phyloP scores from a whole-genome alignment of 225 moss, liverwort and hornwort genomes.

The Anthoceros angustus region DNA sequence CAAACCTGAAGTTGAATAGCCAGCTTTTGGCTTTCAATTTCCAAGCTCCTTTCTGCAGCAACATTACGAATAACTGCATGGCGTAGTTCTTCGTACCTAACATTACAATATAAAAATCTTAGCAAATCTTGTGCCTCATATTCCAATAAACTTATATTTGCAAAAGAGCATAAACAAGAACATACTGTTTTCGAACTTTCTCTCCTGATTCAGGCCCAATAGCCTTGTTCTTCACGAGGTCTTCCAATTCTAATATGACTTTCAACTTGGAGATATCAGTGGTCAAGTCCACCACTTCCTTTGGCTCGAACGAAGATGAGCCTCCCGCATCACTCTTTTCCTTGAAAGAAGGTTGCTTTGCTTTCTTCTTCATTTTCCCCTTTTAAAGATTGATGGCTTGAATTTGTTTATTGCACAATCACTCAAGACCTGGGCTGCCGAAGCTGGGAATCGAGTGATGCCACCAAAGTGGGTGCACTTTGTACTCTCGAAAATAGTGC shows the following conservation, averaged over 20 bases:
- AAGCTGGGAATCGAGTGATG: no score
- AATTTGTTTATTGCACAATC: no score
- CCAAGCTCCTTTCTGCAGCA: constrained; percentile 26
- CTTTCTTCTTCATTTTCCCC: neutral
- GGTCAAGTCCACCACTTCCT: neutral
- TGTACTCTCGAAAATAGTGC: no score
- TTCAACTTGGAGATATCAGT: neutral
- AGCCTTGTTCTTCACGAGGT: neutral
- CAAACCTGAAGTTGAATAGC: constrained; percentile 48
- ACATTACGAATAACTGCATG: constrained; percentile 30
- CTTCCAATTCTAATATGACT: neutral
- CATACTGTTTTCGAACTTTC: neutral
- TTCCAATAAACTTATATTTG: neutral
- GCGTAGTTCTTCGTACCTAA: constrained; percentile 48
- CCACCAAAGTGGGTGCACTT: no score
- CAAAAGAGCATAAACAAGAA: neutral
- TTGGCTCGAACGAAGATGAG: neutral
- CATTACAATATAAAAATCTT: neutral
- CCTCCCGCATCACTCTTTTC: neutral
- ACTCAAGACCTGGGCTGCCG: no score
- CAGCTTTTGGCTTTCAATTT: constrained; percentile 34
- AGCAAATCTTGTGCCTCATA: neutral
- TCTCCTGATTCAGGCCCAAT: neutral
- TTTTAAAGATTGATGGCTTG: neutral
- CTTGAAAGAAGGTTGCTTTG: neutral